Evolutionary conservation across 2,329 filamentous ascomycete genomes (phyloP), one percentile per base, ranked within the genome.

Genomic region (Penicillium sp.): DNA sequence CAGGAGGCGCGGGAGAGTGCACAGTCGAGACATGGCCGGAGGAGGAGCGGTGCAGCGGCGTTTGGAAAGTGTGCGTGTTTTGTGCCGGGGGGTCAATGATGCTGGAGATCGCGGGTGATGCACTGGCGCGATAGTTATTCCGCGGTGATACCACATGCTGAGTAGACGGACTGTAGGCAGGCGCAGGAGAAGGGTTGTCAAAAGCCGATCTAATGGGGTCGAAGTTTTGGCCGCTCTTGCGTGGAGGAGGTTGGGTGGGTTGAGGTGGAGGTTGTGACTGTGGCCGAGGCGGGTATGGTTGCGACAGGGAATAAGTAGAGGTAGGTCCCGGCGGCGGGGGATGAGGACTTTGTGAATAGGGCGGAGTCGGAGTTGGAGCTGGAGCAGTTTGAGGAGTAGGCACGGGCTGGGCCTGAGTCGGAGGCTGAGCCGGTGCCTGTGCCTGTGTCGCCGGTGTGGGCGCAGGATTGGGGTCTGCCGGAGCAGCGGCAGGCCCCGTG

Each of bases 31-130:
- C 61, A 58, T 64, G 61, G 20, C 55, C 56, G 5, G 68, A 66
- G 5, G 68, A 65, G 6, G 63, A 54, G 46, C 67, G 67, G 8
- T 61, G 55, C 3, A 63, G 62, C 14, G 56, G 51, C 25, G 64
- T 56, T 50, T 69, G 68, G n/a, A 65, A 45, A 2, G 61, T 56
- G 31, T 69, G 68, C 5, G 64, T 48, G 42, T 20, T 67, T 65
- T 68, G 66, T 28, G 69, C 62, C 55, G 62, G 70, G 66, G 87
- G 88, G 61, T 96, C 90, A 45, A 96, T 89, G 51, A 96, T 81
- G 72, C 90, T 95, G 5, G 90, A 87, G 61, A 96, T 96, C 2
- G 92, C 92, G 1, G 92, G 92, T 4, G 92, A 96, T 35, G 88
- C 88, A 67, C 89, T 92, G n/a, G 89, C 88, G 48, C 88, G 84